Evolutionary conservation across 2,329 filamentous ascomycete genomes (phyloP).

Genomic region (Colletotrichum ledebouriae): DNA sequence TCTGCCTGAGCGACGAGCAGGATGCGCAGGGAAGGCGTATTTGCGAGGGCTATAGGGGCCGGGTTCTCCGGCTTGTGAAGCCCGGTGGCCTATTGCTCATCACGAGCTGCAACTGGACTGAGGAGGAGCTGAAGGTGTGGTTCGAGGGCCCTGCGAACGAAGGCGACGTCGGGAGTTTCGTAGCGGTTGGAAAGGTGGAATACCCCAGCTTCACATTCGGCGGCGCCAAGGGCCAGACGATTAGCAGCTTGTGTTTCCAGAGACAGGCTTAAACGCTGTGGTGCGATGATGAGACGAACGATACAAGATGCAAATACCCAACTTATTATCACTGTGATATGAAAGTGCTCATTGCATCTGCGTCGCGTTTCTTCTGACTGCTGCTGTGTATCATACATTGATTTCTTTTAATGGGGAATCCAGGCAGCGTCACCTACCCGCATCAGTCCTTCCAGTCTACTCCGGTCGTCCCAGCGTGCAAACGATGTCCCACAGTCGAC

Average conservation of each 20-base stretch:
- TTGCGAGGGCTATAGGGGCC: constrained; percentile 80
- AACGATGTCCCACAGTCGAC: constrained; percentile 10
- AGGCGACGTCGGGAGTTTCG: constrained; percentile 60
- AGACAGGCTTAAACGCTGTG: constrained; percentile 48
- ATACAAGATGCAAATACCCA: constrained; percentile 18
- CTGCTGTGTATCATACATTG: constrained; percentile 41
- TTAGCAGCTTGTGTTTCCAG: constrained; percentile 87
- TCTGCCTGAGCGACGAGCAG: constrained; percentile 77
- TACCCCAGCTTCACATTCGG: constrained; percentile 93
- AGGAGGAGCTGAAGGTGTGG: constrained; percentile 85
- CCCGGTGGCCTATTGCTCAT: constrained; percentile 82
- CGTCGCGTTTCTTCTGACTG: constrained; percentile 26
- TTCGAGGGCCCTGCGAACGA: constrained; percentile 67
- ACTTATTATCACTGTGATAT: neutral
- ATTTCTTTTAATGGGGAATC: constrained; percentile 20
- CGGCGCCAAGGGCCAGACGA: constrained; percentile 87
- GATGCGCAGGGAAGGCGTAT: constrained; percentile 69
- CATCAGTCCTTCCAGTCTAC: constrained; percentile 9
- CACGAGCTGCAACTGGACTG: constrained; percentile 99
- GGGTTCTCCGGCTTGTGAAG: constrained; percentile 77
- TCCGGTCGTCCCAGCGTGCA: constrained; percentile 4
- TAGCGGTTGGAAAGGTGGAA: constrained; percentile 76
- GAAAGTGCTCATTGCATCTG: constrained; percentile 27
- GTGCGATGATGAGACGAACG: constrained; percentile 28
- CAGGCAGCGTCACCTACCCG: constrained; percentile 27